A percentile compares a stretch with the other conserved stretches of the same genome.
These are phyloP conservation scores for Clitoria ternatea DNA, from an alignment of 306 rosid species.

Conservation along the genomic window DNA sequence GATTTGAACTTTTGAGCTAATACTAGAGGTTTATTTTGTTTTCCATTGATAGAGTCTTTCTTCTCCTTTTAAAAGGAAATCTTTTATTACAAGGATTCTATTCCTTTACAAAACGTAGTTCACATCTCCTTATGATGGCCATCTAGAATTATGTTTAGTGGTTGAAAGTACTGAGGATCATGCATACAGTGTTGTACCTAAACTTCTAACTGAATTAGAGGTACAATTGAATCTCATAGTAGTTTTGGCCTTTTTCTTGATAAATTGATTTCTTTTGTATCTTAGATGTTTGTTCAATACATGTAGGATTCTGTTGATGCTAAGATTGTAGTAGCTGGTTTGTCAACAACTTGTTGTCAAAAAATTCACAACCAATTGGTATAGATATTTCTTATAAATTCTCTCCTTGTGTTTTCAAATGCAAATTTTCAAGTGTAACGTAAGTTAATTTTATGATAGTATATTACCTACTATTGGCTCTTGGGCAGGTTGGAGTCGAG, in stretches of 20 bases:
- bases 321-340: constrained; percentile 73
- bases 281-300: constrained; percentile 17
- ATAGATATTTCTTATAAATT: constrained; percentile 5
- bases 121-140: constrained; percentile 98
- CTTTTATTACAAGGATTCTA: constrained; percentile 6
- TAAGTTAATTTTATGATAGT: neutral
- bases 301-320: constrained; percentile 79
- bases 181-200: constrained; percentile 62
- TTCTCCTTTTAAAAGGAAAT: neutral
- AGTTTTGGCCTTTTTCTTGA: neutral
- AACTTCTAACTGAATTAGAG: constrained; percentile 64
- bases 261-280: neutral
- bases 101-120: constrained; percentile 49
- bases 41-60: neutral
- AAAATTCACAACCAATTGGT: constrained; percentile 98
- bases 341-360: constrained; percentile 95
- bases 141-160: constrained; percentile 76
- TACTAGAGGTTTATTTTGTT: neutral
- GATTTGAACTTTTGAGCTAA: neutral
- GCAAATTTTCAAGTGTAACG: neutral
- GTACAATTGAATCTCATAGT: constrained; percentile 35
- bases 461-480: constrained; percentile 9
- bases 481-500: constrained; percentile 86
- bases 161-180: constrained; percentile 91
- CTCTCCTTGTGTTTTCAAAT: constrained; percentile 18